A percentile compares a stretch with the other conserved stretches of the same genome.
Conservation (phyloP, 495 filamentous ascomycete species). For the Neurospora sp. region DNA sequence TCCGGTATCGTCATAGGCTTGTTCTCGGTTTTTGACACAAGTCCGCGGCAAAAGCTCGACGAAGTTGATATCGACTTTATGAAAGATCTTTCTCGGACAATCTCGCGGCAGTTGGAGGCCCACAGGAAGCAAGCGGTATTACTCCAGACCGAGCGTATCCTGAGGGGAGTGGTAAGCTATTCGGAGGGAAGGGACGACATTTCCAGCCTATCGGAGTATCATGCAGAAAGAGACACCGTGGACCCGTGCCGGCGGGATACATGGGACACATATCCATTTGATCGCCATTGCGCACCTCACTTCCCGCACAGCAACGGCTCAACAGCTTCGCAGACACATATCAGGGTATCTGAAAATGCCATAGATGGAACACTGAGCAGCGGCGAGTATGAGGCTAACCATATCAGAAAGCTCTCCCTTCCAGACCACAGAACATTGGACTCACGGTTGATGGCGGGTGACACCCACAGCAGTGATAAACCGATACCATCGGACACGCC, state of each 20-base stretch:
- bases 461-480: not conserved
- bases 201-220: constrained; percentile 3
- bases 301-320: not conserved
- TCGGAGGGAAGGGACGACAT: constrained; percentile 42
- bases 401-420: not conserved
- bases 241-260: not conserved
- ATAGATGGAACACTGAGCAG: not conserved
- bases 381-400: not conserved
- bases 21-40: constrained; percentile 55
- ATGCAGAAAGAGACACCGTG: constrained; percentile 7
- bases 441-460: not conserved
- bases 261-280: not conserved
- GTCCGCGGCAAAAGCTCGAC: constrained; percentile 32
- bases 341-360: not conserved
- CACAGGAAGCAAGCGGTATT: constrained; percentile 47
- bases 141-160: constrained; percentile 47
- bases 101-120: constrained; percentile 56
- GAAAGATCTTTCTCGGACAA: constrained; percentile 40
- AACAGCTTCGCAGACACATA: not conserved
- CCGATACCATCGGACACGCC: not conserved
- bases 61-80: constrained; percentile 31
- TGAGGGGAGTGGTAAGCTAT: constrained; percentile 52
- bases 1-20: constrained; percentile 62
- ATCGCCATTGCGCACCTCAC: not conserved
- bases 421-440: not conserved